A percentile compares a stretch with the other conserved stretches of the same genome.
Evolutionary conservation across 2,329 filamentous ascomycete species (phyloP).

Genomic region (Hyphodiscus sp.): DNA sequence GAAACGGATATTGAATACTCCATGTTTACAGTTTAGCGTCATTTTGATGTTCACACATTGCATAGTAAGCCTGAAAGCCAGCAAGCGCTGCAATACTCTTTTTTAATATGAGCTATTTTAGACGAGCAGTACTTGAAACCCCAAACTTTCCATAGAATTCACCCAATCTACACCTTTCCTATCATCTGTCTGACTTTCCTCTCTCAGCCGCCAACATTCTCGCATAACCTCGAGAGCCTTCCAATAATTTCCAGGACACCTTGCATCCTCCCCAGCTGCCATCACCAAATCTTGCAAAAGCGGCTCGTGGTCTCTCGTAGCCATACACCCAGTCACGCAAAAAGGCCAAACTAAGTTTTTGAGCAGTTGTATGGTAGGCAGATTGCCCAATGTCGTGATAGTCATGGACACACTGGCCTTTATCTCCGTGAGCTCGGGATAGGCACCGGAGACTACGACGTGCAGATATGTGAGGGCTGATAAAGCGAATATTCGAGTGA

Average conservation of each 20-base stretch:
- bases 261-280: not conserved
- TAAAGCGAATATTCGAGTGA: slow-evolving; percentile 11
- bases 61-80: not conserved
- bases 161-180: not conserved
- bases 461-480: slow-evolving; percentile 15
- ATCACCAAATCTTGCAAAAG: too few species aligned
- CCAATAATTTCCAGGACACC: not conserved
- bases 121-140: not conserved
- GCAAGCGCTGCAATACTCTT: not conserved
- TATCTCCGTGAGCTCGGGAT: slow-evolving; percentile 11
- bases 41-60: too few species aligned
- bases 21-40: too few species aligned
- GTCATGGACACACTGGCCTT: slow-evolving; percentile 3
- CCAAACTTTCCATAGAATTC: not conserved
- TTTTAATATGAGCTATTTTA: not conserved
- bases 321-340: not conserved
- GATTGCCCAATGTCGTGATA: slow-evolving; percentile 5
- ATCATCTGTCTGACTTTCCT: not conserved
- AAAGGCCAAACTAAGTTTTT: slow-evolving; percentile 5
- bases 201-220: not conserved
- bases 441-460: slow-evolving; percentile 10
- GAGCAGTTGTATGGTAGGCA: slow-evolving; percentile 3
- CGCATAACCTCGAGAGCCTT: not conserved
- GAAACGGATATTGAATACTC: too few species aligned
- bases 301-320: not conserved